Evolutionary conservation across 352 stramenopile species (phyloP), one percentile per base, ranked within the genome.

Genomic region (Pythium oligandrum): DNA sequence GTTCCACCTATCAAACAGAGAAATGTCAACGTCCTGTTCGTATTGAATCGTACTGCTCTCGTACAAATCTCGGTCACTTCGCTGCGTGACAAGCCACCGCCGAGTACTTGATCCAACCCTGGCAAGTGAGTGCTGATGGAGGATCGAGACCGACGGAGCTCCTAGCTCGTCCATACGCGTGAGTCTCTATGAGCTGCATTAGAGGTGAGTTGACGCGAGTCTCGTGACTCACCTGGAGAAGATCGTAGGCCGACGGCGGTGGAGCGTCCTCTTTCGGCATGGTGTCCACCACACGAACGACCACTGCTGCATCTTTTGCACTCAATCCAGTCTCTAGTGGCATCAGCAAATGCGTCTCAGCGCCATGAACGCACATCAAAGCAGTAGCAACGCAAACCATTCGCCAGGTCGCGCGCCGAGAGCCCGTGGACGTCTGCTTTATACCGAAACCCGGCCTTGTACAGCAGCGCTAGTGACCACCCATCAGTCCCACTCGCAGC

Each of bases 1-100:
- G 64, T 66, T 34, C 84, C 84, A 57, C 79, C 83, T 87, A 51
- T 65, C 58, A 37, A 26, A 51, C 11, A 4, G 43, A 33, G 42
- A 30, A 43, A 42, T 43, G 33, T 52, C 6, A 52, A 26, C 12
- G 8, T 26, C 9, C 9, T 31, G 43, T 31, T 48, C 9, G 43
- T 26, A 26, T 26, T 26, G 17, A 26, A 26, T 26, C 17, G 17
- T 26, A 26, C 17, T 26, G 17, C 17, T 26, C 38, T 12, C 72
- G 4, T 51, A 90, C 83, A 90, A 36, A 94, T 83, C 37, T 94
- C 83, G 2, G 73, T 90, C 34, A 94, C 55, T 73, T 94, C 83
- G 11, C 83, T 73, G 11, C 71, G 69, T 10, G 77, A 55, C 33
- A 94, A 64, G 0, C 83, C 83, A 2, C 83, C 83, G 7, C 76